Conservation (phyloP, 345 rosid species). For the Pistacia atlantica region DNA sequence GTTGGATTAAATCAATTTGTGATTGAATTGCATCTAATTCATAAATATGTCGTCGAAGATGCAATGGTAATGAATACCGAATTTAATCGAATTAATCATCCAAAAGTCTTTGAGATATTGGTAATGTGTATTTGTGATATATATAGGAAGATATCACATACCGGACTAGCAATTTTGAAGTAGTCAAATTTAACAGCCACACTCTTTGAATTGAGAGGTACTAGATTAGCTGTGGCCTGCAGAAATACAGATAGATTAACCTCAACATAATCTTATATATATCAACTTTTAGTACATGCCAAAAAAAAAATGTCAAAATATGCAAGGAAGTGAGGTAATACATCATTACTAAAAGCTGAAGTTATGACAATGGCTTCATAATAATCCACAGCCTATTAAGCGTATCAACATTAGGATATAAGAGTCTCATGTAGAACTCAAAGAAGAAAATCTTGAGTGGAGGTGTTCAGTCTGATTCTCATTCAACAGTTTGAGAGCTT, state of each 20-base stretch:
- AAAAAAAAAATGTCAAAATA: neutral
- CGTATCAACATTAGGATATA: neutral
- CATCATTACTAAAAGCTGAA: neutral
- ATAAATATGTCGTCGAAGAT: too few relatives aligned
- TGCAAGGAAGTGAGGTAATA: neutral
- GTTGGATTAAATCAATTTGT: too few relatives aligned
- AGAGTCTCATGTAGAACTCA: neutral
- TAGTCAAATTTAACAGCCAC: constrained; percentile 54
- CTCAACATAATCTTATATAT: neutral
- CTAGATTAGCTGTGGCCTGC: constrained; percentile 13
- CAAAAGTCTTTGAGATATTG: too few relatives aligned
- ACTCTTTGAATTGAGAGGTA: constrained; percentile 29
- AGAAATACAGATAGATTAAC: neutral
- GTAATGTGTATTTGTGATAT: too few relatives aligned
- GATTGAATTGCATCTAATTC: too few relatives aligned
- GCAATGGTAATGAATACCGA: too few relatives aligned
- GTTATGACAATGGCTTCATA: neutral
- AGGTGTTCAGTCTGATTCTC: too few relatives aligned
- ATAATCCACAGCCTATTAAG: neutral
- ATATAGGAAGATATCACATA: constrained; percentile 7
- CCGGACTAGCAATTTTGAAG: constrained; percentile 42
- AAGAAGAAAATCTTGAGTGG: too few relatives aligned
- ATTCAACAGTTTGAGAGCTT: too few relatives aligned
- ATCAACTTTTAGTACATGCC: too few relatives aligned
- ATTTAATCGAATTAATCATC: too few relatives aligned